These are phyloP conservation scores for Tubosaeta brunneosetosa DNA, from an alignment of 768 basidiomycete species.

Conservation along the genomic window DNA sequence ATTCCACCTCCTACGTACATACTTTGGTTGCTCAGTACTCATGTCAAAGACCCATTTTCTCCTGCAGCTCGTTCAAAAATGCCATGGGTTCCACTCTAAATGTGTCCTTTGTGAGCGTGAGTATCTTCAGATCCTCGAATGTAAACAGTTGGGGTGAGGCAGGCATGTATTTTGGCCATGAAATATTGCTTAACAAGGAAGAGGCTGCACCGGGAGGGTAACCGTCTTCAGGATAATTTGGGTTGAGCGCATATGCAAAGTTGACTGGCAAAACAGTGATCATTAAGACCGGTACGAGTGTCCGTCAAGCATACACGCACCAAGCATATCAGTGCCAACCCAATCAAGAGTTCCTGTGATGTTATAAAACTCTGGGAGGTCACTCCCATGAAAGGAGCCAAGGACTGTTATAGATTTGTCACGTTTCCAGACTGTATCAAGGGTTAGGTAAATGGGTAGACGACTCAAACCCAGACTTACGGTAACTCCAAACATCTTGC, in stretches of 20 bases:
- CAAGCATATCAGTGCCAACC: neutral
- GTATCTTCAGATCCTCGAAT: neutral
- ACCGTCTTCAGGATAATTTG: neutral
- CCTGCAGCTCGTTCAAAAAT: neutral
- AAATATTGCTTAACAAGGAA: neutral
- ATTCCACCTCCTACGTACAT: no score
- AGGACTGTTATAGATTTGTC: neutral
- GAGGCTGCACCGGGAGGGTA: neutral
- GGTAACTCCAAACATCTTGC: neutral
- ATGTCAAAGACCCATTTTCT: neutral
- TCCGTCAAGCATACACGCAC: neutral
- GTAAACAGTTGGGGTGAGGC: neutral
- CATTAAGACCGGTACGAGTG: neutral
- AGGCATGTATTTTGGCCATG: neutral
- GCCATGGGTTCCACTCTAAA: neutral
- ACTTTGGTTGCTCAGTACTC: no score
- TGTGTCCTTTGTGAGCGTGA: neutral
- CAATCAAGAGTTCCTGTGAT: neutral
- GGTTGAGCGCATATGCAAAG: neutral
- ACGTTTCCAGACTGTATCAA: neutral
- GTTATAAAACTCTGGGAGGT: neutral
- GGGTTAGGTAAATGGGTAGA: neutral
- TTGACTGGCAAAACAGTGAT: neutral
- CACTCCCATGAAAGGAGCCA: neutral
- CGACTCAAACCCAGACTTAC: neutral